Evolutionary conservation across 2,329 filamentous ascomycete species (phyloP).

Genomic region (Juglanconis oblonga): DNA sequence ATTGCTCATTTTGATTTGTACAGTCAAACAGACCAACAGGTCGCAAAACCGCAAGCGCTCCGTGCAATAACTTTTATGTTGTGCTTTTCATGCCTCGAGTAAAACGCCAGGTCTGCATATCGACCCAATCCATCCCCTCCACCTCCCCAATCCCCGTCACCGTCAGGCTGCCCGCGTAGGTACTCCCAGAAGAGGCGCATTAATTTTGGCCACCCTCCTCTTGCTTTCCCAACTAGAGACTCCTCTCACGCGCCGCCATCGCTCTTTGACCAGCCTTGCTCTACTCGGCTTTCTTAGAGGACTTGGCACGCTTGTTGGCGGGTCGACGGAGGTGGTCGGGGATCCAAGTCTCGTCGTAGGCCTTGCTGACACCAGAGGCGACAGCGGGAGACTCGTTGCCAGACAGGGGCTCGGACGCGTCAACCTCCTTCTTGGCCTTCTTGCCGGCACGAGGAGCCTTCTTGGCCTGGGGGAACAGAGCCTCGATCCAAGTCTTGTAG

Average conservation of each 20-base stretch:
- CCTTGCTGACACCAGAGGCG: slow-evolving; percentile 65
- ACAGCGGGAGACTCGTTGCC: slow-evolving; percentile 70
- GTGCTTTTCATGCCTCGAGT: slow-evolving; percentile 3
- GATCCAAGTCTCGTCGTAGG: slow-evolving; percentile 92
- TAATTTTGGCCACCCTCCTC: not conserved
- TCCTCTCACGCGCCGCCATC: not conserved
- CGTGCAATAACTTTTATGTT: slow-evolving; percentile 1
- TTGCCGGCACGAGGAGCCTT: slow-evolving; percentile 53
- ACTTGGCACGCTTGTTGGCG: slow-evolving; percentile 64
- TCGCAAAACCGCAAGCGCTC: not conserved
- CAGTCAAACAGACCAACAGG: not conserved
- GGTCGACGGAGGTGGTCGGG: slow-evolving; percentile 83
- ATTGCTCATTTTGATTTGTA: not conserved
- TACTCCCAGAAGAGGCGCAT: not conserved
- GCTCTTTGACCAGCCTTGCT: not conserved
- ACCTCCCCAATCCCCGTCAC: not conserved
- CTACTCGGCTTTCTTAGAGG: slow-evolving; percentile 35
- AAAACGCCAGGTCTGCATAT: slow-evolving; percentile 3
- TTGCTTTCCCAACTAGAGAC: not conserved
- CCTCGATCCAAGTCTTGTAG: slow-evolving; percentile 96
- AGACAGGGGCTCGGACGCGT: slow-evolving; percentile 57
- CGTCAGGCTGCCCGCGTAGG: not conserved
- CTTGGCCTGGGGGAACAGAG: slow-evolving; percentile 90
- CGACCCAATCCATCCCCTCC: not conserved
- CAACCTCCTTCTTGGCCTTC: slow-evolving; percentile 66